Percentiles rank a stretch among this genome's conserved stretches.
Conservation (phyloP, 306 rosid species). For the Hippophae rhamnoides region DNA sequence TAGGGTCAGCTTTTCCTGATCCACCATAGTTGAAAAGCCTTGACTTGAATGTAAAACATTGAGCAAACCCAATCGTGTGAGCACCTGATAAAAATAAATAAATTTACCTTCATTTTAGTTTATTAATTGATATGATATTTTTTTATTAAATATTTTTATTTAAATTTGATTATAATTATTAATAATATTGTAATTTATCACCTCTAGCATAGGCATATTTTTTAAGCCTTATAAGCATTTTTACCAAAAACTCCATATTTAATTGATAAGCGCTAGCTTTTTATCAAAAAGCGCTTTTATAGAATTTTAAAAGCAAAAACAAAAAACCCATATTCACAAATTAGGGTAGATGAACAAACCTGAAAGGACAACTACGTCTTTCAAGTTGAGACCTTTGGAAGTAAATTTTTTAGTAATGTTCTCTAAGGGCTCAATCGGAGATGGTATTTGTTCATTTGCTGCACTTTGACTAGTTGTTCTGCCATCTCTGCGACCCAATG, state of each 20-base stretch:
- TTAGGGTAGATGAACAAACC: constrained; percentile 28
- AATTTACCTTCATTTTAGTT: too few relatives aligned
- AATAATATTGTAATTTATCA: too few relatives aligned
- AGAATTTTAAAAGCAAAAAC: too few relatives aligned
- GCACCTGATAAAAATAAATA: constrained; percentile 34
- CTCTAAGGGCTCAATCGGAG: constrained; percentile 66
- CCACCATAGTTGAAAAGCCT: constrained; percentile 62
- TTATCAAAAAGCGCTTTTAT: too few relatives aligned
- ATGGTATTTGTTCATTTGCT: constrained; percentile 49
- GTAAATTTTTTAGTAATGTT: constrained; percentile 57
- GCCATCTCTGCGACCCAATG: constrained; percentile 77
- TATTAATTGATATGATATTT: too few relatives aligned
- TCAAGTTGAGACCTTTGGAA: constrained; percentile 53
- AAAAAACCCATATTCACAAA: too few relatives aligned
- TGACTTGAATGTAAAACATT: constrained; percentile 70
- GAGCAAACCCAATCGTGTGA: constrained; percentile 82
- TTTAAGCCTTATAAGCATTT: too few relatives aligned
- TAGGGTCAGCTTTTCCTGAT: constrained; percentile 64
- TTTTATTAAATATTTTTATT: background rate
- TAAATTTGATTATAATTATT: too few relatives aligned
- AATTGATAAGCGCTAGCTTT: too few relatives aligned
- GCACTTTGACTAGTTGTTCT: constrained; percentile 52
- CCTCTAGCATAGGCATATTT: too few relatives aligned
- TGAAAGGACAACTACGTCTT: constrained; percentile 74
- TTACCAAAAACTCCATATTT: too few relatives aligned